Base-by-base conservation (phyloP, 140 eudicot species). In the Flaveria floridana region DNA sequence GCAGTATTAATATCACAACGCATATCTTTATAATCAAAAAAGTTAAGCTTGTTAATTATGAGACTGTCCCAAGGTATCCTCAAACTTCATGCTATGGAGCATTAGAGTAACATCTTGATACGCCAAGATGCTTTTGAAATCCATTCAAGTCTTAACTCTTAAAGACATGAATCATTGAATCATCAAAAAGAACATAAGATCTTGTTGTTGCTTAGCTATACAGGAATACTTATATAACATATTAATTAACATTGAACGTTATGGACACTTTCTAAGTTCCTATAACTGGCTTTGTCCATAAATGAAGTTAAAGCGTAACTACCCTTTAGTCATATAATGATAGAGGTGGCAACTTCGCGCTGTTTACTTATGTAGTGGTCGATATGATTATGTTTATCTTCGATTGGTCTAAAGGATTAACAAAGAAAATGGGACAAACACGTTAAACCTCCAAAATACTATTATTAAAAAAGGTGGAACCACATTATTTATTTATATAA, bases 401-500 rank as follows among this genome's bases (percentile, higher is more conserved):
- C 30, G n/a, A 30, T 7, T 10, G 5, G 26, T 55, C 20, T 18
- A 6, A n/a, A 19, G 62, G 62, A 55, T 18, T 55, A 18, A 18
- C 28, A 55, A 55, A 52, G 21, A 55, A 18, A 18, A 55, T 4
- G 62, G 62, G 26, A 18, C 62, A 16, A 34, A 34, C 41, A 34
- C 1, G 41, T 4, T 34, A 34, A 34, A 34, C 41, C 41, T 6
- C 41, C 39, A 34, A 34, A 4, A 0, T 34, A 34, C 3, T 34
- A 34, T 34, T 34, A 34, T 34, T 34, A 34, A 34, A 55, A 55
- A 55, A 11, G 25, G 25, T 55, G 10, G 62, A 55, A 7, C 25
- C 7, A 34, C 41, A 55, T 55, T 55, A 53, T 55, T 55, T 55
- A 55, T 64, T 65, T 65, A 34, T 21, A 65, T 30, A 65, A 13